Conservation (phyloP, 2,329 filamentous ascomycete genomes). For the Penicillium expansum region DNA sequence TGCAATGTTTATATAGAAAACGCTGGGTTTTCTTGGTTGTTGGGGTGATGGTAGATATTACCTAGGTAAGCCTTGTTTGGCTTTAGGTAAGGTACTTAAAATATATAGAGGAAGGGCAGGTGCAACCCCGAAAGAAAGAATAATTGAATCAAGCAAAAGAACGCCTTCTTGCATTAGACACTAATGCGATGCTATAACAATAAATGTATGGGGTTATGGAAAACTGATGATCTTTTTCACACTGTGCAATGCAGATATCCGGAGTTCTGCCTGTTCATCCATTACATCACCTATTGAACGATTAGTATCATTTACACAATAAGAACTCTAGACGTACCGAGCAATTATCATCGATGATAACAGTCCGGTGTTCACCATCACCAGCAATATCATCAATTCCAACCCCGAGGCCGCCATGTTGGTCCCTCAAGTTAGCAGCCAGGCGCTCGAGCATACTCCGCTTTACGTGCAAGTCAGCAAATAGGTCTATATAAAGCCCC, state of each 20-base stretch:
- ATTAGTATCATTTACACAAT: constrained; percentile 6
- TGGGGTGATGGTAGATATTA: background rate
- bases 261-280: background rate
- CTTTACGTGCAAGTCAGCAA: constrained; percentile 34
- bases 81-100: background rate
- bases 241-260: background rate
- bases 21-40: too few relatives aligned
- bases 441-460: constrained; percentile 47
- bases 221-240: background rate
- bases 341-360: constrained; percentile 48
- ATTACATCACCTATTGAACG: constrained; percentile 34
- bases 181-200: background rate
- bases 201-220: background rate
- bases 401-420: constrained; percentile 30
- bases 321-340: constrained; percentile 31
- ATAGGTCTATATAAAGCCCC: too few relatives aligned
- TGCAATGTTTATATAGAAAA: background rate
- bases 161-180: background rate
- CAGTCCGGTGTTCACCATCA: constrained; percentile 30
- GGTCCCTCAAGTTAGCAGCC: constrained; percentile 42
- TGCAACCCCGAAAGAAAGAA: background rate
- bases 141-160: background rate
- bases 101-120: background rate
- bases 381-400: constrained; percentile 26
- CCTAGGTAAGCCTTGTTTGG: background rate